Evolutionary conservation across 2,329 filamentous ascomycete species (phyloP).

Genomic region (Cladosporium colombiae): DNA sequence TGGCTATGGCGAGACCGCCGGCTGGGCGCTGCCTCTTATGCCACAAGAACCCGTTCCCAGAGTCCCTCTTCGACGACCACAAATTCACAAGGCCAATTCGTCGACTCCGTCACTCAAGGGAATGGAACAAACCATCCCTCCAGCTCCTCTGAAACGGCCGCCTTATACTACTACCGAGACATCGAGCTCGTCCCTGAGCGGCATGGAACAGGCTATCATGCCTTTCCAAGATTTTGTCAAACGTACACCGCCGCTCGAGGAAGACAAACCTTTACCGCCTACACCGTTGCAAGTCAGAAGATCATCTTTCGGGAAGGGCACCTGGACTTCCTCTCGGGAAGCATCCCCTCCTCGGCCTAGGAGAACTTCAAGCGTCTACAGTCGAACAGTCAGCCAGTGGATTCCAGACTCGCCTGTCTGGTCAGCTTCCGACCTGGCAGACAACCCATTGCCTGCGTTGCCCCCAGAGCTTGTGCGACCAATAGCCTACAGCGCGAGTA

Average conservation of each 20-base stretch:
- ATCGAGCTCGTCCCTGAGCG: constrained; percentile 22
- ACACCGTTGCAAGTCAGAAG: constrained; percentile 25
- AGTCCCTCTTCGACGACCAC: background rate
- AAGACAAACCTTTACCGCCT: constrained; percentile 37
- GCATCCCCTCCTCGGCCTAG: constrained; percentile 17
- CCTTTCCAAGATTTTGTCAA: constrained; percentile 38
- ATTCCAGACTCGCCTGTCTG: constrained; percentile 18
- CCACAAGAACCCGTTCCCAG: constrained; percentile 1
- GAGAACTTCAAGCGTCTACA: constrained; percentile 39
- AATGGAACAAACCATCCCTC: constrained; percentile 16
- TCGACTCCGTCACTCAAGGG: constrained; percentile 11
- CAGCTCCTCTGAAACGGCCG: constrained; percentile 24
- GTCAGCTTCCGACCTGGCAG: constrained; percentile 26
- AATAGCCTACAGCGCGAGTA: constrained; percentile 34
- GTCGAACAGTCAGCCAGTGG: constrained; percentile 34
- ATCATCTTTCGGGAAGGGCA: background rate
- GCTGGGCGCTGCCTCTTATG: constrained; percentile 24
- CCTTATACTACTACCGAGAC: constrained; percentile 20
- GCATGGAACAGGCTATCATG: constrained; percentile 32
- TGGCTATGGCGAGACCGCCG: constrained; percentile 25
- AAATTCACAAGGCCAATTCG: background rate
- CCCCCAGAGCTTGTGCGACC: constrained; percentile 27
- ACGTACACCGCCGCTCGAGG: constrained; percentile 31
- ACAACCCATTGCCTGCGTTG: constrained; percentile 24
- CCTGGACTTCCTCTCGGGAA: background rate